These are phyloP conservation scores for Sarocladiaceae sp. DNA, from an alignment of 2,329 filamentous ascomycete genomes.

Conservation along the genomic window DNA sequence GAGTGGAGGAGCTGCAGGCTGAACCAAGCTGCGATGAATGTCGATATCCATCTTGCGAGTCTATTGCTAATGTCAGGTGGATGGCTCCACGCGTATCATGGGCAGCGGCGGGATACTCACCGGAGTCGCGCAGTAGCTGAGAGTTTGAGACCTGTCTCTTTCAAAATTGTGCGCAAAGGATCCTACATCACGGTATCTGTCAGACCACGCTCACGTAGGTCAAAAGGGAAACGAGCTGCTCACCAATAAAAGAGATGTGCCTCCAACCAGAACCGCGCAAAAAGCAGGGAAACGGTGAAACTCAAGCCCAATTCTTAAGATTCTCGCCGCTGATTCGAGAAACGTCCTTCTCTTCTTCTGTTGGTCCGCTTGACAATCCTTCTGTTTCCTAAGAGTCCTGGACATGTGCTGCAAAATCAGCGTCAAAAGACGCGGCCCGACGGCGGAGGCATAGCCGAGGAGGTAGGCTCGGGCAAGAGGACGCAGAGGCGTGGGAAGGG, in stretches of 20 bases:
- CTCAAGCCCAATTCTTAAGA: slow-evolving; percentile 49
- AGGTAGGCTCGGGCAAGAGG: slow-evolving; percentile 57
- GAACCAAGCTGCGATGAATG: slow-evolving; percentile 55
- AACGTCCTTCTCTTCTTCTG: slow-evolving; percentile 28
- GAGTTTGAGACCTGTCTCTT: neutral
- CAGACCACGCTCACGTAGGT: too few species aligned
- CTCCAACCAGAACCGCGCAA: slow-evolving; percentile 56
- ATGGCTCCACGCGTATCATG: too few species aligned
- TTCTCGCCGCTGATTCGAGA: slow-evolving; percentile 26
- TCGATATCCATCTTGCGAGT: slow-evolving; percentile 52
- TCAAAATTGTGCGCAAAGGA: slow-evolving; percentile 14
- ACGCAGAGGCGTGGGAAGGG: slow-evolving; percentile 45
- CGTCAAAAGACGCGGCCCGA: slow-evolving; percentile 52
- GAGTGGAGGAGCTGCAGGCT: slow-evolving; percentile 53
- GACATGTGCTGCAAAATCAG: slow-evolving; percentile 47
- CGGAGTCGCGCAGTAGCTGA: neutral
- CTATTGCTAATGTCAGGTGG: slow-evolving; percentile 28
- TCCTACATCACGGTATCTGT: slow-evolving; percentile 17
- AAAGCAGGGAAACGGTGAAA: slow-evolving; percentile 57
- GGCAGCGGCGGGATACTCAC: too few species aligned
- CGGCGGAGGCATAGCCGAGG: slow-evolving; percentile 56
- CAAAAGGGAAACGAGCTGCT: neutral
- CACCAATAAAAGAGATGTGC: slow-evolving; percentile 58
- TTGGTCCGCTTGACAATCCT: slow-evolving; percentile 2
- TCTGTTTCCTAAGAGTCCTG: slow-evolving; percentile 25